Evolutionary conservation across 1,284 basidiomycete species (phyloP).

Genomic region (Pascua sp.): DNA sequence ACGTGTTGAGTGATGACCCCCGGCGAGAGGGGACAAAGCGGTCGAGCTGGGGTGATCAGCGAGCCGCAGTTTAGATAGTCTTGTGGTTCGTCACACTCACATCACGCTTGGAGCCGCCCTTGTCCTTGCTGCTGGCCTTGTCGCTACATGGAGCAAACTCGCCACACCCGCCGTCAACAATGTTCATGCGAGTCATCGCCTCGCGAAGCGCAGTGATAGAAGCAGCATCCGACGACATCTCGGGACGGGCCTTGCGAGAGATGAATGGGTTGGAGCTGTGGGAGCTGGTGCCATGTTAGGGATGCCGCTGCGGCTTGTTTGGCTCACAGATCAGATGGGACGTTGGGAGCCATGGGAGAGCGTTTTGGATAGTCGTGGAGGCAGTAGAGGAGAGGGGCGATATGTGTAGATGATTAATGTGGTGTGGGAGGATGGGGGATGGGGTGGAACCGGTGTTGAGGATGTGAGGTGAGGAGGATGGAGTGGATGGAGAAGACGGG

Average conservation of each 20-base stretch:
- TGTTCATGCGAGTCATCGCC: constrained; percentile 42
- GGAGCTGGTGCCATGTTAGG: background rate
- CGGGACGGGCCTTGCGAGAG: constrained; percentile 9
- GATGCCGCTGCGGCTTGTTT: background rate
- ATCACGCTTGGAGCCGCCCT: constrained; percentile 7
- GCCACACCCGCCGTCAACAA: constrained; percentile 25
- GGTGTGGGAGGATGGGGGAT: too few species aligned
- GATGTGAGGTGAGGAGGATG: too few species aligned
- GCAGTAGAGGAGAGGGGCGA: too few species aligned
- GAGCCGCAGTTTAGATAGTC: background rate
- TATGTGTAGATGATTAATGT: too few species aligned
- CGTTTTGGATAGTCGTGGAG: too few species aligned
- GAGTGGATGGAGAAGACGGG: too few species aligned
- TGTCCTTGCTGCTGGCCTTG: constrained; percentile 7
- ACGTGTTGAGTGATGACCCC: constrained; percentile 28
- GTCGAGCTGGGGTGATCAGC: constrained; percentile 34
- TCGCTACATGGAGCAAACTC: constrained; percentile 16
- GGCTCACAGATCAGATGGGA: background rate
- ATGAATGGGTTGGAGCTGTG: constrained; percentile 38
- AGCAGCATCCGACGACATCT: constrained; percentile 14
- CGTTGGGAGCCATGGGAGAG: background rate
- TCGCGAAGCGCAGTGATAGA: constrained; percentile 31
- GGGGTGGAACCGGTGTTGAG: too few species aligned
- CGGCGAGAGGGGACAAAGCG: constrained; percentile 48
- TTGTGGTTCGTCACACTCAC: constrained; percentile 2